Percentiles rank a stretch among this genome's conserved stretches.
phyloP scores from a whole-genome alignment of 2,329 filamentous ascomycete genomes.

The Colletotrichum abscissum region DNA sequence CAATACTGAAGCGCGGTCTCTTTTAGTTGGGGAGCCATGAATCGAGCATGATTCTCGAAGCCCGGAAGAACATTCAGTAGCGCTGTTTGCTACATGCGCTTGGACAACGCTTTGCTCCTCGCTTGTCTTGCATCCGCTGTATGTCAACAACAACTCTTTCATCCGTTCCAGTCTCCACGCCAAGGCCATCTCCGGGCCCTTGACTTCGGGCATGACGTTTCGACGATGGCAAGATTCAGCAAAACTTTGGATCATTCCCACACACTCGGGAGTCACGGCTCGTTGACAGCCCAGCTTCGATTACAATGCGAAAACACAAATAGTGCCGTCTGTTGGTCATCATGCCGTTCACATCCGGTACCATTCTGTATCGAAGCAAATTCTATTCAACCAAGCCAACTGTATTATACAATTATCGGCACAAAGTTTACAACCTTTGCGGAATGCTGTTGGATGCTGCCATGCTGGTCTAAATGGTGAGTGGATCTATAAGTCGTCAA shows the following conservation, averaged over 20 bases:
- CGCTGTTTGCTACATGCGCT: slow-evolving; percentile 7
- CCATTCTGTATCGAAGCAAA: slow-evolving; percentile 19
- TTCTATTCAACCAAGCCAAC: slow-evolving; percentile 28
- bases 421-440: slow-evolving; percentile 13
- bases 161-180: slow-evolving; percentile 10
- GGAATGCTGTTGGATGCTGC: background rate
- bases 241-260: slow-evolving; percentile 9
- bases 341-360: slow-evolving; percentile 24
- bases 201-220: slow-evolving; percentile 26
- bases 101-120: slow-evolving; percentile 10
- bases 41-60: slow-evolving; percentile 31
- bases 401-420: slow-evolving; percentile 14
- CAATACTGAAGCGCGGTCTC: background rate
- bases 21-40: slow-evolving; percentile 3
- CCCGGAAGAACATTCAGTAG: slow-evolving; percentile 16
- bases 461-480: slow-evolving; percentile 26
- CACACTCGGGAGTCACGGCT: slow-evolving; percentile 10
- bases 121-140: background rate
- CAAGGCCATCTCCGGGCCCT: slow-evolving; percentile 1
- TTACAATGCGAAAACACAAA: slow-evolving; percentile 22
- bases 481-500: slow-evolving; percentile 30
- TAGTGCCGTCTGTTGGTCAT: background rate
- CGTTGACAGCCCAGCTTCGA: background rate
- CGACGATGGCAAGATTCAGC: background rate
- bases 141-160: slow-evolving; percentile 10